Percentiles rank a stretch among this genome's conserved stretches.
Evolutionary conservation across 2,329 filamentous ascomycete genomes (phyloP).

Genomic region (Leptographium procerum): DNA sequence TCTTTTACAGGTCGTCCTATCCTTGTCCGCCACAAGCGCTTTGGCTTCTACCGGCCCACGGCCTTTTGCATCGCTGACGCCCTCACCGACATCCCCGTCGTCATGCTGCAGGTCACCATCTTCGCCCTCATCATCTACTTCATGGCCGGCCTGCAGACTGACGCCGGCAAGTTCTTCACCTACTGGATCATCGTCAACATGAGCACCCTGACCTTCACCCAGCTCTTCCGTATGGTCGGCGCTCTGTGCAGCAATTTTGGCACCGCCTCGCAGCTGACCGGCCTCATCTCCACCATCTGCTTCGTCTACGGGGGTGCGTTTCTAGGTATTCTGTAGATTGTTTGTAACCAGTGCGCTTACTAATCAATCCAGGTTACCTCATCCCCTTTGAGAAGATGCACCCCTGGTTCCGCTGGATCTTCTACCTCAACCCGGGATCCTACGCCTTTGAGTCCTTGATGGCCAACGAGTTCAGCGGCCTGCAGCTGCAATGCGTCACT

Average conservation of each 20-base stretch:
- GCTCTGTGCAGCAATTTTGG: slow-evolving; percentile 49
- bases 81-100: slow-evolving; percentile 46
- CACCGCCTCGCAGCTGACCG: slow-evolving; percentile 32
- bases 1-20: slow-evolving; percentile 39
- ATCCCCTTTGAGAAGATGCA: slow-evolving; percentile 10
- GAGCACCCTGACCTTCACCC: slow-evolving; percentile 44
- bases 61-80: slow-evolving; percentile 47
- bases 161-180: slow-evolving; percentile 57
- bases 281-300: slow-evolving; percentile 45
- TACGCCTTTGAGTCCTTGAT: slow-evolving; percentile 55
- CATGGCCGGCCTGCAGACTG: slow-evolving; percentile 58
- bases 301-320: slow-evolving; percentile 39
- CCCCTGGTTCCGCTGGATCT: slow-evolving; percentile 55
- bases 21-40: slow-evolving; percentile 27
- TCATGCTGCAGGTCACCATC: slow-evolving; percentile 51
- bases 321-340: neutral
- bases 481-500: slow-evolving; percentile 40
- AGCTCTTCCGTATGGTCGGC: slow-evolving; percentile 48
- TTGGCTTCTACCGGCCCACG: slow-evolving; percentile 41
- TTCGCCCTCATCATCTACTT: slow-evolving; percentile 70
- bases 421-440: slow-evolving; percentile 48
- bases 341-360: neutral
- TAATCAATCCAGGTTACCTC: slow-evolving; percentile 5
- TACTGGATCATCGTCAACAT: slow-evolving; percentile 50
- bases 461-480: slow-evolving; percentile 42